Conservation (phyloP, 495 filamentous ascomycete genomes). For the Recurvomyces mirabilis region DNA sequence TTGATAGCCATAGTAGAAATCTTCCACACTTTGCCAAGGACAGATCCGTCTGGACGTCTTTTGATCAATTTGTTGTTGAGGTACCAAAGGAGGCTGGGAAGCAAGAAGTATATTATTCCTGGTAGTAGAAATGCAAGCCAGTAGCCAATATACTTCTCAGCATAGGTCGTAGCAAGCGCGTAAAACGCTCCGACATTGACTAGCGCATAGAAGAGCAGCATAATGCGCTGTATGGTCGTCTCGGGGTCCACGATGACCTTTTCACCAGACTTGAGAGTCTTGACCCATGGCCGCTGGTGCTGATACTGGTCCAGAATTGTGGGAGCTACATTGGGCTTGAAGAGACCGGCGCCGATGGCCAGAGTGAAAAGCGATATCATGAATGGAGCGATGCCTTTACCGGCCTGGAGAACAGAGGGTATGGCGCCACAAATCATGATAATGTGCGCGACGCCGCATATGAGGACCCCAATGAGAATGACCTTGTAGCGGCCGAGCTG, state of each 20-base stretch:
- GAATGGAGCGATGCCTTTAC: slow-evolving; percentile 10
- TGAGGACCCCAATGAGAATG: slow-evolving; percentile 45
- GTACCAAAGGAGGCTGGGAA: slow-evolving; percentile 40
- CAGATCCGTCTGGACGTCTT: slow-evolving; percentile 49
- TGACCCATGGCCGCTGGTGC: slow-evolving; percentile 47
- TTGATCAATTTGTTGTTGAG: slow-evolving; percentile 49
- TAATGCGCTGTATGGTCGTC: slow-evolving; percentile 62
- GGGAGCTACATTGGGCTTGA: slow-evolving; percentile 61
- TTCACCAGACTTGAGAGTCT: slow-evolving; percentile 52
- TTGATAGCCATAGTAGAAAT: slow-evolving; percentile 13
- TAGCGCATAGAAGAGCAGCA: slow-evolving; percentile 55
- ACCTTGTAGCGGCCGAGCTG: slow-evolving; percentile 60
- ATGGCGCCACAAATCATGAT: slow-evolving; percentile 21
- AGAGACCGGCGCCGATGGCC: slow-evolving; percentile 55
- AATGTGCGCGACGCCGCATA: slow-evolving; percentile 34
- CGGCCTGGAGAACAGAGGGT: slow-evolving; percentile 9
- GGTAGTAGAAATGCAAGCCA: slow-evolving; percentile 68
- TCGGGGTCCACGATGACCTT: slow-evolving; percentile 64
- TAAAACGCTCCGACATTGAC: slow-evolving; percentile 60
- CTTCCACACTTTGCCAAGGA: slow-evolving; percentile 34
- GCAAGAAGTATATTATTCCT: slow-evolving; percentile 47
- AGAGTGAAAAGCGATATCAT: slow-evolving; percentile 37
- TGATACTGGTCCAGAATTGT: slow-evolving; percentile 66
- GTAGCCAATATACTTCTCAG: slow-evolving; percentile 58
- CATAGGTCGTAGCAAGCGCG: slow-evolving; percentile 55